Evolutionary conservation across 2,329 filamentous ascomycete genomes (phyloP), one percentile per base, ranked within the genome.

Genomic region (Verticillium isaacii): DNA sequence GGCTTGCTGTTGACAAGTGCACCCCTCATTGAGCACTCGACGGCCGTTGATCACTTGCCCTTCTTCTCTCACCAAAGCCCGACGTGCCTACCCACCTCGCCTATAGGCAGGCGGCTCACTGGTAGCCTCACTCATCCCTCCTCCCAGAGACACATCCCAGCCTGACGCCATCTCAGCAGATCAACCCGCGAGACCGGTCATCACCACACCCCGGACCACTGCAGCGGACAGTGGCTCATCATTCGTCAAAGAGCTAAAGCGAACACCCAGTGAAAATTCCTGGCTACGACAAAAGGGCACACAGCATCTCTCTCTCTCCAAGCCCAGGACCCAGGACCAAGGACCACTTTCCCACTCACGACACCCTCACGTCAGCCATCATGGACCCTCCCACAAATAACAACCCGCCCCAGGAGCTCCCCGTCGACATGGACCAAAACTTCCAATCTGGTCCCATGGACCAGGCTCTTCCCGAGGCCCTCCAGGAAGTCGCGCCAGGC

Each of bases 401-500:
- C 45, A 52, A 52, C 19, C n/a, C 45, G 23, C 45, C 45, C 17
- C 45, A 52, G 45, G 45, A 52, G 8, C 45, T 52, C 12, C 45
- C 45, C 3, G n/a, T 52, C n/a, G 45, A 52, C 12, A 23, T 52
- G 45, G 4, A 8, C 19, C 45, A 52, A 23, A 52, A 52, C 39
- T 34, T 45, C 29, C 58, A 66, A 14, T 17, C 60, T n/a, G 64
- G 56, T 37, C 56, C 63, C 15, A 65, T 65, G 64, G 61, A 62
- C 12, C 64, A 66, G 45, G 64, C 63, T 19, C 60, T 66, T 34
- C 64, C 64, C 12, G 64, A 63, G 45, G 63, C 61, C 17, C 55
- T 66, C 25, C 63, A 66, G 41, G 64, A 63, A 52, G 63, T 65
- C 58, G 64, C 63, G 11, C 63, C 64, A 11, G 64, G 59, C 56